Conservation (phyloP, 371 early-diverging fungal genomes). For the Mortierella sp. region DNA sequence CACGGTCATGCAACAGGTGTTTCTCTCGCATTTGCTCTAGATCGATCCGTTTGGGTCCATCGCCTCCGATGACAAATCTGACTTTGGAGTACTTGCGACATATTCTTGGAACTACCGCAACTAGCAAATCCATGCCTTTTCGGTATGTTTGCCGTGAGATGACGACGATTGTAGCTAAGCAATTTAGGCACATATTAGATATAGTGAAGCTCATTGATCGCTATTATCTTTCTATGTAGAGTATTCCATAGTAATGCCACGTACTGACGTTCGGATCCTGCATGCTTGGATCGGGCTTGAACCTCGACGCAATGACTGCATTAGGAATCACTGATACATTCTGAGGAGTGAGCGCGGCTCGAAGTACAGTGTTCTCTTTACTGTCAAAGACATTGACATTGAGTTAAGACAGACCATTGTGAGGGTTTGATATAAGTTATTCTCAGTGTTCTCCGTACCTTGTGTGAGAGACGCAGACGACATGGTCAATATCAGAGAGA, state of each 20-base stretch:
- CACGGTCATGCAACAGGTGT: conserved; percentile 93
- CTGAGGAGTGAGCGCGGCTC: conserved; percentile 91
- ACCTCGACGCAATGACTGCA: conserved; percentile 94
- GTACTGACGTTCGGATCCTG: conserved; percentile 84
- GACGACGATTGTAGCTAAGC: conserved; percentile 91
- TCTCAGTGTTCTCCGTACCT: conserved; percentile 63
- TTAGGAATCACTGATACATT: conserved; percentile 99
- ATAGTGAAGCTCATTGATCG: neutral
- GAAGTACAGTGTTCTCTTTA: conserved; percentile 97
- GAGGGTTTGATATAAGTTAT: neutral
- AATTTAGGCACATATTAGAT: neutral
- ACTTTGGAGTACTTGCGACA: conserved; percentile 88
- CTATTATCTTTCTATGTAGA: neutral
- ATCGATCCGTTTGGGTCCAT: conserved; percentile 97
- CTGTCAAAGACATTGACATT: conserved; percentile 60
- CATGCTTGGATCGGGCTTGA: conserved; percentile 85
- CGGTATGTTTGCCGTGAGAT: conserved; percentile 96
- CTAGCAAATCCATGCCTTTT: conserved; percentile 97
- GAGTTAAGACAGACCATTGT: neutral
- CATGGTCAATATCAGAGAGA: conserved; percentile 94
- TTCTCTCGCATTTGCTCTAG: conserved; percentile 98
- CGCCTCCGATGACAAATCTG: conserved; percentile 97
- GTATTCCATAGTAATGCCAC: conserved; percentile 27
- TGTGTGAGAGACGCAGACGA: conserved; percentile 99
- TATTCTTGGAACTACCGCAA: conserved; percentile 94